Conservation (phyloP, 441 rosid genomes). For the Gossypium gossypioides region DNA sequence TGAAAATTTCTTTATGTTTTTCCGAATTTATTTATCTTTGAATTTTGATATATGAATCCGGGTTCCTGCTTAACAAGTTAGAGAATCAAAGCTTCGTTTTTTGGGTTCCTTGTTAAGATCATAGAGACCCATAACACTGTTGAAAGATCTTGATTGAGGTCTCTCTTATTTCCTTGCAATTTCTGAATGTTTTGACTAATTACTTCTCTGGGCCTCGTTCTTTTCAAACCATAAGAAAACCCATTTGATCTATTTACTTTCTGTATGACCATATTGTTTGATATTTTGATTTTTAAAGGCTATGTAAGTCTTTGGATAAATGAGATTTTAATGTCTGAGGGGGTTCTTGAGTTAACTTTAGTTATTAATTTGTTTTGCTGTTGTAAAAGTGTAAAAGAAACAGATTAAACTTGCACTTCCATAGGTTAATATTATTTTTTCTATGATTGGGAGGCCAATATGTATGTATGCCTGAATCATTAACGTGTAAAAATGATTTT, state of each 20-base stretch:
- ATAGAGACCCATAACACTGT: neutral
- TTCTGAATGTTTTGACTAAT: slow-evolving; percentile 5
- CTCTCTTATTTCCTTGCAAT: neutral
- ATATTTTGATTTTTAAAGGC: neutral
- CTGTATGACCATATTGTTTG: neutral
- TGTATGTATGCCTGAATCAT: neutral
- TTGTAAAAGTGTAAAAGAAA: neutral
- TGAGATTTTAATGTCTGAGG: neutral
- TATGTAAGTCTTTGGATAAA: neutral
- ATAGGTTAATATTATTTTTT: neutral
- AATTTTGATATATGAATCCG: neutral
- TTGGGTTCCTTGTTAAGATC: neutral
- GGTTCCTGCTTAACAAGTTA: neutral
- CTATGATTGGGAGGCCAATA: neutral
- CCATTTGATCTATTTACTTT: slow-evolving; percentile 13
- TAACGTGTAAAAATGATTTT: neutral
- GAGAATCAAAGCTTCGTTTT: slow-evolving; percentile 5
- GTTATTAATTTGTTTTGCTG: neutral
- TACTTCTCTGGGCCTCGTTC: neutral
- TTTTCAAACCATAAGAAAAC: neutral
- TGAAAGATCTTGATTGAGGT: neutral
- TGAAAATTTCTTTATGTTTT: neutral
- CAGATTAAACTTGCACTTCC: neutral
- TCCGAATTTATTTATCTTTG: neutral
- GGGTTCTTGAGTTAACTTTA: neutral